Conservation (phyloP, 83 land plant genomes). For the Isoetes engelmannii region DNA sequence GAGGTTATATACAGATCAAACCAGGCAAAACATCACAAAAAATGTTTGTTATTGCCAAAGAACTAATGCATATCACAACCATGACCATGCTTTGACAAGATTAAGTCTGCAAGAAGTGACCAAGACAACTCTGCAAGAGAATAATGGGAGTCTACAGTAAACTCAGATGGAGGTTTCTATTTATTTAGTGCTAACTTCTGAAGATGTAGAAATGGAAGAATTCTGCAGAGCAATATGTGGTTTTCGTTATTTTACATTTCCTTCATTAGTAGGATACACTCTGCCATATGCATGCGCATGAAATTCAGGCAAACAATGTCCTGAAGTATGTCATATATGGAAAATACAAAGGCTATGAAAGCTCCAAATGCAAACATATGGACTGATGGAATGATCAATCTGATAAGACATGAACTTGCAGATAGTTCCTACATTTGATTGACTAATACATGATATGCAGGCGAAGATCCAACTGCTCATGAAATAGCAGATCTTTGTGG, state of each 20-base stretch:
- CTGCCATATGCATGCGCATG: slow-evolving; percentile 91
- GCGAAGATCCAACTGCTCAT: too few relatives aligned
- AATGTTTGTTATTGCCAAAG: slow-evolving; percentile 36
- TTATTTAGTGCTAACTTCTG: slow-evolving; percentile 69
- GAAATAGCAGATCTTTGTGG: too few relatives aligned
- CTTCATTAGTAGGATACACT: slow-evolving; percentile 65
- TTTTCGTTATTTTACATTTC: slow-evolving; percentile 77
- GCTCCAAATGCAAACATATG: slow-evolving; percentile 74
- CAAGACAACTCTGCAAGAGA: slow-evolving; percentile 34
- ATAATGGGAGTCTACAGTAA: slow-evolving; percentile 38
- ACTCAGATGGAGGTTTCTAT: slow-evolving; percentile 46
- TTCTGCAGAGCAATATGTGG: slow-evolving; percentile 76
- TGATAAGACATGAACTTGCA: slow-evolving; percentile 66
- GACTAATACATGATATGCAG: too few relatives aligned
- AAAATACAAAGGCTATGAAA: slow-evolving; percentile 31
- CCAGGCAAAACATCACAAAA: slow-evolving; percentile 49
- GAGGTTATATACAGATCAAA: slow-evolving; percentile 71
- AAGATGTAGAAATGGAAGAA: slow-evolving; percentile 62
- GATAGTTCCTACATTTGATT: slow-evolving; percentile 61
- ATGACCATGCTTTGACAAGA: slow-evolving; percentile 52
- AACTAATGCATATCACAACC: slow-evolving; percentile 50
- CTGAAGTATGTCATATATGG: slow-evolving; percentile 46
- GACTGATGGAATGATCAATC: slow-evolving; percentile 78
- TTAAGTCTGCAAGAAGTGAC: slow-evolving; percentile 54
- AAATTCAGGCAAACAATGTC: slow-evolving; percentile 58